Base-by-base conservation (phyloP, 176 grass and related monocot genomes). In the Melocanna baccifera region DNA sequence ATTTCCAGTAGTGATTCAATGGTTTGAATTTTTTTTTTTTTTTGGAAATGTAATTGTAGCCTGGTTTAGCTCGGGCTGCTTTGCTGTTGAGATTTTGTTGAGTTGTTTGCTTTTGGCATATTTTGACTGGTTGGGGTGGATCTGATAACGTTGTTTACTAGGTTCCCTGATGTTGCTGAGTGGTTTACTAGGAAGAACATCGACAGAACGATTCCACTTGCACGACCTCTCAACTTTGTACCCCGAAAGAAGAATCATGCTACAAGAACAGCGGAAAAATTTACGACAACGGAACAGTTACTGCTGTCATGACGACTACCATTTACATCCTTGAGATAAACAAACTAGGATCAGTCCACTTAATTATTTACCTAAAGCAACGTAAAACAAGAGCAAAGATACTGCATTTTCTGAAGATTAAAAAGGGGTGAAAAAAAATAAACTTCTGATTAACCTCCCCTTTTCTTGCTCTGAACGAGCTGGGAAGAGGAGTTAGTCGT, bases 331-430 rank as follows among this genome's bases (percentile, higher is more conserved):
- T 79, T 74, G 11, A 61, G n/a, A 23, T 14, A 45, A 39, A 65
- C 12, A 34, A 52, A 61, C 85, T 87, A 90, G 47, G 39, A 79
- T 59, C 75, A 87, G 80, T 87, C 34, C 89, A 82, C 87, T 10
- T 59, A n/a, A 87, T 90, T 80, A 87, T 91, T 87, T 84, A 91
- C 85, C 84, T 86, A 86, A 39, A 75, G 39, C 25, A 45, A 73
- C 75, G 75, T 70, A 15, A 65, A 74, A 67, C 12, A n/a, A 73
- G 15, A 67, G 20, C 55, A 47, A 82, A 77, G 64, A 72, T 82
- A 81, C 72, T 79, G 23, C 86, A 45, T 71, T 51, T 78, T 85
- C 62, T 75, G 52, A 76, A 71, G 23, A 76, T 89, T 69, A 51
- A 80, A 12, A 18, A 78, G 1, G 15, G 79, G 55, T 88, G 59